These are phyloP conservation scores for Phalaenopsis hybrid DNA, from an alignment of 116 monocot species.

Conservation along the genomic window DNA sequence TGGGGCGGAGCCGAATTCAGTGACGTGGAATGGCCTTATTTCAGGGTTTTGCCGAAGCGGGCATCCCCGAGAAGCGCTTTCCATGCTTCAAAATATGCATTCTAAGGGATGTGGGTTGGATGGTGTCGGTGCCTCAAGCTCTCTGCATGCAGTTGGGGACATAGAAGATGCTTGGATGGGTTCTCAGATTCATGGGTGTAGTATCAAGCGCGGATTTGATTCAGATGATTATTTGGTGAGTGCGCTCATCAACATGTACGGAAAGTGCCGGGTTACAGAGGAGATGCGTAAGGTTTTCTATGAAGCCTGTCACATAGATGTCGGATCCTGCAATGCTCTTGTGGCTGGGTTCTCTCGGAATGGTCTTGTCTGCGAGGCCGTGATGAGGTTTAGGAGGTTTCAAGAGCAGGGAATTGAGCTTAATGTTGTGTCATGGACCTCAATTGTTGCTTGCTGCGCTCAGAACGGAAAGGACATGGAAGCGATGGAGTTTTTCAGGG, in stretches of 20 bases:
- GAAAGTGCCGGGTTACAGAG: conserved; percentile 35
- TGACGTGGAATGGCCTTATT: conserved; percentile 74
- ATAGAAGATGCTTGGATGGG: conserved; percentile 31
- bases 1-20: conserved; percentile 39
- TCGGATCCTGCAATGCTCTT: conserved; percentile 69
- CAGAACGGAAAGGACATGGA: conserved; percentile 61
- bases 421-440: conserved; percentile 91
- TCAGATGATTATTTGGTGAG: conserved; percentile 38
- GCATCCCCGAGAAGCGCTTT: conserved; percentile 17
- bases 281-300: conserved; percentile 51
- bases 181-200: conserved; percentile 49
- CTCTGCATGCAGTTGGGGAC: conserved; percentile 45
- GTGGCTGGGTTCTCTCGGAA: conserved; percentile 60
- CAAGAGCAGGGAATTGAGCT: conserved; percentile 20
- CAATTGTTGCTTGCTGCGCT: conserved; percentile 54
- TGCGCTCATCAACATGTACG: conserved; percentile 65
- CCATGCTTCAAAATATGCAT: conserved; percentile 39
- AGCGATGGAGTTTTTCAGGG: conserved; percentile 48
- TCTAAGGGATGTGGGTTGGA: conserved; percentile 38
- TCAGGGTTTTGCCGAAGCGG: conserved; percentile 54
- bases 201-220: conserved; percentile 33
- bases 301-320: conserved; percentile 23
- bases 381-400: conserved; percentile 45
- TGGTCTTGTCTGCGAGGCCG: conserved; percentile 37
- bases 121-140: conserved; percentile 38